Conservation (phyloP, 2,329 filamentous ascomycete genomes). For the Xylaria sp. region DNA sequence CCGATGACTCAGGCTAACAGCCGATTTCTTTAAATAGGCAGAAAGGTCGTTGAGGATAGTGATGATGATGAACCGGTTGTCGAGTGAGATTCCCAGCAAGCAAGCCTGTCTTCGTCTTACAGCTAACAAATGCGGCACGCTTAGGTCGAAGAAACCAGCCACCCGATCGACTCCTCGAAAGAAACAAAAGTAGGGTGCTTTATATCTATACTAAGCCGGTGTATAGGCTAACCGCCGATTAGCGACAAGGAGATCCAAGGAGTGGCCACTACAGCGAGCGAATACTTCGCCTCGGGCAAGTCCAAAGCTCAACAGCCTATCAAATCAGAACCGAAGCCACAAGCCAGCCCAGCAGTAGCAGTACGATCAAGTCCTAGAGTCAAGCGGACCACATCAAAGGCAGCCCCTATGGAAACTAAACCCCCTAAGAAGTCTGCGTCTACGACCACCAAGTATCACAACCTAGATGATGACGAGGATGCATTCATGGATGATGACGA, state of each 20-base stretch:
- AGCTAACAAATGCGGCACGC: constrained; percentile 26
- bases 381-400: constrained; percentile 45
- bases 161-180: constrained; percentile 57
- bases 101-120: not conserved
- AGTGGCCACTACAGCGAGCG: constrained; percentile 59
- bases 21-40: constrained; percentile 48
- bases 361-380: constrained; percentile 60
- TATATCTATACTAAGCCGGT: not conserved
- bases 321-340: constrained; percentile 48
- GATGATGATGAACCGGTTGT: constrained; percentile 66
- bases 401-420: constrained; percentile 40
- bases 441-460: constrained; percentile 49
- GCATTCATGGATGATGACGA: constrained; percentile 71
- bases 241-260: constrained; percentile 54
- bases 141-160: constrained; percentile 60
- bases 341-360: constrained; percentile 49
- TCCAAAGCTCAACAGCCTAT: constrained; percentile 49
- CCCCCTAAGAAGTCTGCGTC: constrained; percentile 51
- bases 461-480: constrained; percentile 58
- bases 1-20: constrained; percentile 2
- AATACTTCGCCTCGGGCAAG: constrained; percentile 61
- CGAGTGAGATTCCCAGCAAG: constrained; percentile 49
- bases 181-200: constrained; percentile 56
- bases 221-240: constrained; percentile 16
- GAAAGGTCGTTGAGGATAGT: constrained; percentile 81